Evolutionary conservation across 768 basidiomycete genomes (phyloP).

Genomic region (Trametes cubensis): DNA sequence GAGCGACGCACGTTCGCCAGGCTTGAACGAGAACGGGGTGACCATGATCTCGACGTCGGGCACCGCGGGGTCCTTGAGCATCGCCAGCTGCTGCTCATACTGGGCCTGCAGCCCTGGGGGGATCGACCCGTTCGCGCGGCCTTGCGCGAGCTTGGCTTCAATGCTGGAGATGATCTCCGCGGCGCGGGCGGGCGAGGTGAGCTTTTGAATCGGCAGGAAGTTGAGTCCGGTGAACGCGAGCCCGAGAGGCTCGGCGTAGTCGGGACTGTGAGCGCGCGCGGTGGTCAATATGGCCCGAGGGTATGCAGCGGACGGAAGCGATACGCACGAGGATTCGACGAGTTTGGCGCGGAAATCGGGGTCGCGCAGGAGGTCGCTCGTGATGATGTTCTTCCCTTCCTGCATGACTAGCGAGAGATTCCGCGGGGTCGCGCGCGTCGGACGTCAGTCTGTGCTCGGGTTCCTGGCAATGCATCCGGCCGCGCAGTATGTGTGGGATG

Average conservation of each 20-base stretch:
- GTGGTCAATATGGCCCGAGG: too few species aligned
- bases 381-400: conserved; percentile 3
- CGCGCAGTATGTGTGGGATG: too few species aligned
- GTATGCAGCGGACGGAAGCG: neutral
- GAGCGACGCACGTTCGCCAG: too few species aligned
- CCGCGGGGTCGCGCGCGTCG: neutral
- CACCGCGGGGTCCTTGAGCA: conserved; percentile 21
- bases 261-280: neutral
- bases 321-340: conserved; percentile 2
- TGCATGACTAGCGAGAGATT: conserved; percentile 14
- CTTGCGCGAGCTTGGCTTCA: neutral
- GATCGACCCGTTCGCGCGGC: neutral
- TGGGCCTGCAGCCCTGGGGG: conserved; percentile 31
- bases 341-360: conserved; percentile 7
- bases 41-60: conserved; percentile 31
- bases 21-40: conserved; percentile 19
- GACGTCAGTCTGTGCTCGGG: too few species aligned
- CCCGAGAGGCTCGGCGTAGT: neutral
- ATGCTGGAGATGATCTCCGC: neutral
- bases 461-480: too few species aligned
- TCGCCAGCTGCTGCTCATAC: conserved; percentile 28
- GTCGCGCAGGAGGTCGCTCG: conserved; percentile 7
- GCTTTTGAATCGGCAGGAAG: conserved; percentile 1
- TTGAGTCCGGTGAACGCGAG: conserved; percentile 8
- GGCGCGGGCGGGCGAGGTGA: neutral